Percentiles rank a stretch among this genome's conserved stretches.
phyloP scores from a whole-genome alignment of 192 early-diverging fungal genomes.

The Pilaira anomala region DNA sequence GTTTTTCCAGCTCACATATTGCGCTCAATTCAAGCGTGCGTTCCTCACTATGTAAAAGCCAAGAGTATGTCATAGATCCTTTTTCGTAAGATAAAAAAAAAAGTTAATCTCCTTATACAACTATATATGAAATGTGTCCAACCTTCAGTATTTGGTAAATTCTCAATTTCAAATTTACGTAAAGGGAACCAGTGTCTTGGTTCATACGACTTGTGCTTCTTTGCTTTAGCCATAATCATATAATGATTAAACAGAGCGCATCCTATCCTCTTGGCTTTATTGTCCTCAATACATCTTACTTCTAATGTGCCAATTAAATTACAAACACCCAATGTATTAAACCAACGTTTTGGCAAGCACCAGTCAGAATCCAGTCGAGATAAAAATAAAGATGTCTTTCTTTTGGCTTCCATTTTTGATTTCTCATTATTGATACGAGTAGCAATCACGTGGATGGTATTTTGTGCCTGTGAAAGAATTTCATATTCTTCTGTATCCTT shows the following conservation, averaged over 20 bases:
- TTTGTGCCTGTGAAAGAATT: conserved; percentile 31
- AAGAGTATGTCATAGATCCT: conserved; percentile 5
- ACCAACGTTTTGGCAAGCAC: conserved; percentile 38
- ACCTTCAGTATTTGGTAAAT: conserved; percentile 36
- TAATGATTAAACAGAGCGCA: conserved; percentile 63
- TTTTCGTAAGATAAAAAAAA: conserved; percentile 3
- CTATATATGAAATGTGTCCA: neutral
- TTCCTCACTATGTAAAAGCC: conserved; percentile 25
- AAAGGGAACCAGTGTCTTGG: conserved; percentile 68
- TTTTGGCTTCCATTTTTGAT: conserved; percentile 19
- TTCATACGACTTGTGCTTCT: conserved; percentile 45
- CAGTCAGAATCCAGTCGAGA: conserved; percentile 35
- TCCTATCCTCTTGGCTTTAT: conserved; percentile 48
- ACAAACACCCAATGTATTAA: conserved; percentile 38
- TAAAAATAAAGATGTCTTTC: conserved; percentile 32
- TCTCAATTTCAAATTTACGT: conserved; percentile 54
- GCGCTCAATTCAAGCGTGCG: conserved; percentile 56
- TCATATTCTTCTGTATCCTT: conserved; percentile 34
- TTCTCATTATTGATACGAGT: conserved; percentile 40
- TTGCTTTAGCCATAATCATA: conserved; percentile 56
- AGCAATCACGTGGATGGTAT: conserved; percentile 38
- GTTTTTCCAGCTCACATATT: conserved; percentile 46
- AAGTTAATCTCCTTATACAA: neutral
- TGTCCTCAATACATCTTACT: conserved; percentile 35
- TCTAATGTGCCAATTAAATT: conserved; percentile 48